A percentile compares a stretch with the other conserved stretches of the same genome.
These are phyloP conservation scores for Cladophialophora exuberans DNA, from an alignment of 2,329 filamentous ascomycete genomes.

Conservation along the genomic window DNA sequence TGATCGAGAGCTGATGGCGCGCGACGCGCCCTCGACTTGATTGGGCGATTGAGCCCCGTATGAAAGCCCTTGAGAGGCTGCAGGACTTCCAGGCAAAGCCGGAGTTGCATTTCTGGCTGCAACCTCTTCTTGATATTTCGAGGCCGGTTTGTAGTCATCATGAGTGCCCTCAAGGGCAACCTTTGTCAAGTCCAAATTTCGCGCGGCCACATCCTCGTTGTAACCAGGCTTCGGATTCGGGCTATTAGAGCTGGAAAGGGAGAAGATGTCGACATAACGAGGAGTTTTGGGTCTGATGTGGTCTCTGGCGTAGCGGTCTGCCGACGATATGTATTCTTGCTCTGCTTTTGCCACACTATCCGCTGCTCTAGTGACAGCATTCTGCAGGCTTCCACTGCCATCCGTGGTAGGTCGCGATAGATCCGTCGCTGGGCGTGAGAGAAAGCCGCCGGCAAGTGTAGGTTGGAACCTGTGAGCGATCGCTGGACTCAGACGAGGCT, in stretches of 20 bases:
- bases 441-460: conserved; percentile 15
- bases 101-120: conserved; percentile 31
- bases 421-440: conserved; percentile 22
- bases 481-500: conserved; percentile 8
- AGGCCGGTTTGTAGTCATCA: conserved; percentile 17
- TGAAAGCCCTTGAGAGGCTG: conserved; percentile 2
- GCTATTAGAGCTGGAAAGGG: conserved; percentile 19
- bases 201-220: conserved; percentile 32
- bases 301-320: conserved; percentile 14
- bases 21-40: not conserved
- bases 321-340: conserved; percentile 20
- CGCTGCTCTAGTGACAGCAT: conserved; percentile 30
- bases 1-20: conserved; percentile 8
- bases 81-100: conserved; percentile 7
- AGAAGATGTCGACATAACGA: conserved; percentile 32
- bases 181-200: conserved; percentile 25
- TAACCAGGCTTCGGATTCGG: conserved; percentile 14
- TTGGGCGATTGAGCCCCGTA: not conserved
- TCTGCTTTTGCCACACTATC: conserved; percentile 23
- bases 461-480: conserved; percentile 19
- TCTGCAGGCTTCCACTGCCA: conserved; percentile 31
- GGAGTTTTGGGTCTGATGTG: conserved; percentile 19
- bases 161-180: conserved; percentile 24
- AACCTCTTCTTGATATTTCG: conserved; percentile 33
- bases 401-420: conserved; percentile 27